Evolutionary conservation across 2,329 filamentous ascomycete species (phyloP), one percentile per base, ranked within the genome.

Genomic region (Grosmannia clavigera): DNA sequence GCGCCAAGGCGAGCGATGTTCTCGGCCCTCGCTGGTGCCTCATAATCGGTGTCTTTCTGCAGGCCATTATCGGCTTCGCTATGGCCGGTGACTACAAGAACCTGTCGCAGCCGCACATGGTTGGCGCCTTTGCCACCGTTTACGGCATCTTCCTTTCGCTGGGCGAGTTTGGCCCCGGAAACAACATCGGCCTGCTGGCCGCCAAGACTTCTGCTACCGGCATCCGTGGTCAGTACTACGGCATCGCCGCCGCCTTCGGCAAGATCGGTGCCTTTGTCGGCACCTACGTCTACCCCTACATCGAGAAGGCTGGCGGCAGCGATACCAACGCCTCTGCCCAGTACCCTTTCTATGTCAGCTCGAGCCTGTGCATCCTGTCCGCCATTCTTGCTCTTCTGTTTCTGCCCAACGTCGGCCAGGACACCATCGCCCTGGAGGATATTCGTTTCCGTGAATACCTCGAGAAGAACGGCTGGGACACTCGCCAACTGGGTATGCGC

Each of bases 261-360:
- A 92, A 91, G 72, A 81, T 91, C 46, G 86, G 86, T 57, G 92
- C 90, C 3, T 96, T 96, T 66, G 83, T 95, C 10, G 92, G 92
- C 11, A 90, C 87, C 1, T 92, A 88, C 67, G 84, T 94, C 14
- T 90, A 94, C 68, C 86, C 87, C 0, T 81, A 90, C 62, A 86
- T 91, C 60, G 78, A 83, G 57, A 80, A 79, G 0, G 84, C 82
- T 0, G 84, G 81, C 10, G 78, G 78, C 1, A 68, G 76, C 59
- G 75, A 79, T 58, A 72, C 73, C 0, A 73, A 81, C 25, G 78
- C 81, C 25, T 78, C 79, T 5, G 89, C 89, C 0, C 90, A 96
- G 69, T 90, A 95, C 65, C 91, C 91, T 0, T 96, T 96, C 75
- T 96, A 85, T 71, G 89, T 96, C n/a, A 86, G 85, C 2, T 87